Percentiles rank a stretch among this genome's conserved stretches.
phyloP scores from a whole-genome alignment of 371 early-diverging fungal species.

The Funneliformis caledonium region DNA sequence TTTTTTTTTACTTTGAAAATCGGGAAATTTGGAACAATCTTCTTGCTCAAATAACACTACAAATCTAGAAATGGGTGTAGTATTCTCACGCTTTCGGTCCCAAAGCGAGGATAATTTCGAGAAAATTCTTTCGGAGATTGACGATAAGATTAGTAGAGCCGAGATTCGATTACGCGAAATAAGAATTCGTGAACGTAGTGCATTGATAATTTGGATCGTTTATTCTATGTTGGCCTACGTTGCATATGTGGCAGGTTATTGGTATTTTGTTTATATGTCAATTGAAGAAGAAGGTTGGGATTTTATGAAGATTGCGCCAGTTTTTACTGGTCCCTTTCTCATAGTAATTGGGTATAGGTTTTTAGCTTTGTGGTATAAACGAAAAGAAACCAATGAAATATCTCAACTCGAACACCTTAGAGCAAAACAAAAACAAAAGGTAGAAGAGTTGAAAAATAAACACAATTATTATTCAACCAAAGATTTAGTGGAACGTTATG shows the following conservation, averaged over 20 bases:
- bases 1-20: too few relatives aligned
- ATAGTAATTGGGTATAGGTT: conserved; percentile 58
- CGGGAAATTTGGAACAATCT: too few relatives aligned
- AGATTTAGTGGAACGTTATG: conserved; percentile 89
- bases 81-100: conserved; percentile 33
- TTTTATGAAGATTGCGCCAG: conserved; percentile 52
- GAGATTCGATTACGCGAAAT: conserved; percentile 69
- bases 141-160: conserved; percentile 73
- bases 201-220: conserved; percentile 70
- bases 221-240: conserved; percentile 74
- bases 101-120: conserved; percentile 73
- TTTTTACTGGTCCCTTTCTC: conserved; percentile 57
- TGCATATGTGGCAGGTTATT: conserved; percentile 63
- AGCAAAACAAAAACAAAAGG: conserved; percentile 64
- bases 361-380: conserved; percentile 61
- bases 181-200: conserved; percentile 64
- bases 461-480: conserved; percentile 88
- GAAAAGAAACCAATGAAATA: conserved; percentile 64
- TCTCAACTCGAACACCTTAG: conserved; percentile 55
- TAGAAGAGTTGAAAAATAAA: conserved; percentile 92
- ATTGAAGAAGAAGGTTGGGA: conserved; percentile 49
- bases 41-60: too few relatives aligned
- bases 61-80: conserved; percentile 26
- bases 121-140: conserved; percentile 77
- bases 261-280: conserved; percentile 56